Evolutionary conservation across 345 rosid genomes (phyloP).

Genomic region (Salix udensis): DNA sequence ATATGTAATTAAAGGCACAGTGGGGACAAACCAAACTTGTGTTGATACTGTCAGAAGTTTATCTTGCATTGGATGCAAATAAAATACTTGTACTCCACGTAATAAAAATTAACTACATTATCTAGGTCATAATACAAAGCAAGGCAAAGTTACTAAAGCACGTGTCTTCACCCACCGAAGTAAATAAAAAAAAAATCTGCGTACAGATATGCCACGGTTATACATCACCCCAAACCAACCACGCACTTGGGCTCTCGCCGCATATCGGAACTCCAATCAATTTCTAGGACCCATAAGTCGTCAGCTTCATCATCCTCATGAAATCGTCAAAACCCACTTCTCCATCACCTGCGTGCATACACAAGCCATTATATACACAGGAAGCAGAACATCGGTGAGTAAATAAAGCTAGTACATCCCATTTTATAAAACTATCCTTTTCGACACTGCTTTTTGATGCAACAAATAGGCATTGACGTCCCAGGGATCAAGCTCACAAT

Average conservation of each 20-base stretch:
- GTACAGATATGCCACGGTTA: conserved; percentile 15
- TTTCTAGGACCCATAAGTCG: conserved; percentile 43
- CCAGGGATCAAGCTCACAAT: too few species aligned
- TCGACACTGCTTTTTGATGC: background rate
- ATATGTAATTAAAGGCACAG: too few species aligned
- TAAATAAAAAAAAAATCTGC: background rate
- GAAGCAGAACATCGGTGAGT: background rate
- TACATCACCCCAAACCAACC: conserved; percentile 1
- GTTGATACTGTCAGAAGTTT: too few species aligned
- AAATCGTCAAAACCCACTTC: conserved; percentile 66
- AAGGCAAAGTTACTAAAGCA: background rate
- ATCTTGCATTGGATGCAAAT: too few species aligned
- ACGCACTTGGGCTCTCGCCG: background rate
- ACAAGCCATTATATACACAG: background rate
- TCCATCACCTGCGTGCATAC: conserved; percentile 53
- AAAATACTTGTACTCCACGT: too few species aligned
- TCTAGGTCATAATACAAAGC: background rate
- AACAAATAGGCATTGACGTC: background rate
- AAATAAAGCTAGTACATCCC: background rate
- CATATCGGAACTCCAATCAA: background rate
- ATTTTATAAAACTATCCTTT: background rate
- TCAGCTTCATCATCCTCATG: conserved; percentile 64
- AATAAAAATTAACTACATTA: background rate
- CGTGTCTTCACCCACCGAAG: background rate
- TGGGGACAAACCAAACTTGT: too few species aligned